phyloP scores from a whole-genome alignment of 2,329 filamentous ascomycete species.

The Moelleriella libera region DNA sequence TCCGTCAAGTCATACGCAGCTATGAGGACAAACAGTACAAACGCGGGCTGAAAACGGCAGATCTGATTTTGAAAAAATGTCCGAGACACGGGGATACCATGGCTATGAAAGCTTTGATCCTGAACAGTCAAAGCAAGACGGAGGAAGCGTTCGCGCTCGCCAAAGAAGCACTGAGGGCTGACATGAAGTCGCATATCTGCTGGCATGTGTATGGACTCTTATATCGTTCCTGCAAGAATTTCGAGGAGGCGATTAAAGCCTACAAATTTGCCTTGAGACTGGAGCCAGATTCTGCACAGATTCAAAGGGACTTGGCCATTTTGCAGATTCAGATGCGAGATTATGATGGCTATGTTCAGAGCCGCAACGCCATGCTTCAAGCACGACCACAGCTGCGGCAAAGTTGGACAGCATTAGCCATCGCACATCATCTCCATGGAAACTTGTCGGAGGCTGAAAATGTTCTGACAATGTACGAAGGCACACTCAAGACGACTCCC shows the following conservation, averaged over 20 bases:
- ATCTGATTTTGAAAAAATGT: constrained; percentile 90
- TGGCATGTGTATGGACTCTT: constrained; percentile 98
- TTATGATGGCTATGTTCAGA: constrained; percentile 85
- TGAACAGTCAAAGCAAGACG: constrained; percentile 82
- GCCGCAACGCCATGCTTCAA: constrained; percentile 76
- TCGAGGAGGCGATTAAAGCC: constrained; percentile 96
- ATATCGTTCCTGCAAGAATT: constrained; percentile 91
- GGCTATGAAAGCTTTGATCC: constrained; percentile 96
- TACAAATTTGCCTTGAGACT: constrained; percentile 91
- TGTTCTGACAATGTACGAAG: constrained; percentile 82
- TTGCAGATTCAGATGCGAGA: constrained; percentile 95
- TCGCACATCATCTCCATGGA: constrained; percentile 83
- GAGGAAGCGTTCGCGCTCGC: constrained; percentile 90
- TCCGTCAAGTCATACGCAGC: constrained; percentile 84
- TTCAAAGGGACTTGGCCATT: constrained; percentile 83
- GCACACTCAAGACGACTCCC: constrained; percentile 73
- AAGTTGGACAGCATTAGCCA: constrained; percentile 95
- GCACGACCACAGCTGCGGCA: constrained; percentile 68
- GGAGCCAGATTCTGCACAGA: constrained; percentile 88
- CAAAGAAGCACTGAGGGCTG: constrained; percentile 81
- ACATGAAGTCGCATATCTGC: constrained; percentile 99
- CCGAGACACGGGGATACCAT: constrained; percentile 96
- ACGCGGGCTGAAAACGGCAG: constrained; percentile 79
- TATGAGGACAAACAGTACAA: constrained; percentile 99
- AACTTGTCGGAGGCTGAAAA: constrained; percentile 79